Evolutionary conservation across 352 stramenopile genomes (phyloP), one percentile per base, ranked within the genome.

Genomic region (Pythium dissimile): DNA sequence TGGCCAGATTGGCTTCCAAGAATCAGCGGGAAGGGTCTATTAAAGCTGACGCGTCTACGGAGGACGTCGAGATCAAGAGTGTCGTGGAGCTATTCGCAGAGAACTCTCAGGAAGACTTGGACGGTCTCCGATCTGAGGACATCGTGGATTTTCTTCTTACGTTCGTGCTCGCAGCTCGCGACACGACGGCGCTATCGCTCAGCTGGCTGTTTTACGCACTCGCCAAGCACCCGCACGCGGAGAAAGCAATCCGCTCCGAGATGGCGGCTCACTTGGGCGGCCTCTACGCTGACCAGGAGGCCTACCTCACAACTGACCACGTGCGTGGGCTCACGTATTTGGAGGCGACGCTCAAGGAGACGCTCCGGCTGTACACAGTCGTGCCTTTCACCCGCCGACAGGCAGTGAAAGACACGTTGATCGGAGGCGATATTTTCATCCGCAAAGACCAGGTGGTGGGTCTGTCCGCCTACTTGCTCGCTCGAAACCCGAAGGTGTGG

Each of bases 121-220:
- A 41, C 5, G 62, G 61, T 1, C 11, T 80, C 26, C 63, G 73
- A 20, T 54, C 65, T 5, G 77, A 77, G 31, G 82, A 83, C 46
- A 62, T 95, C 73, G n/a, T n/a, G 12, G 77, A 93, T 24, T 62
- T 95, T n/a, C 69, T 82, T 2, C 69, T 92, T 6, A 70, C 71
- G 6, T 74, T 94, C 46, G 54, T 95, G 27, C 47, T 83, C 18
- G 85, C 77, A 20, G 85, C 84, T 8, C 73, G 83, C 26, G 85
- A 93, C 54, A 94, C 77, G 2, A 94, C 85, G 2, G 76, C 82
- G 2, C 67, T 54, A 51, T 80, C 81, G 21, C 46, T 94, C 31
- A 72, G 64, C 28, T 95, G 85, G 85, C 63, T 86, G 8, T 66
- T 94, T 27, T 78, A 86, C 49, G 73, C 80, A 64, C 65, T 95